Evolutionary conservation across 2,329 filamentous ascomycete species (phyloP).

Genomic region (Cladosporium sp.): DNA sequence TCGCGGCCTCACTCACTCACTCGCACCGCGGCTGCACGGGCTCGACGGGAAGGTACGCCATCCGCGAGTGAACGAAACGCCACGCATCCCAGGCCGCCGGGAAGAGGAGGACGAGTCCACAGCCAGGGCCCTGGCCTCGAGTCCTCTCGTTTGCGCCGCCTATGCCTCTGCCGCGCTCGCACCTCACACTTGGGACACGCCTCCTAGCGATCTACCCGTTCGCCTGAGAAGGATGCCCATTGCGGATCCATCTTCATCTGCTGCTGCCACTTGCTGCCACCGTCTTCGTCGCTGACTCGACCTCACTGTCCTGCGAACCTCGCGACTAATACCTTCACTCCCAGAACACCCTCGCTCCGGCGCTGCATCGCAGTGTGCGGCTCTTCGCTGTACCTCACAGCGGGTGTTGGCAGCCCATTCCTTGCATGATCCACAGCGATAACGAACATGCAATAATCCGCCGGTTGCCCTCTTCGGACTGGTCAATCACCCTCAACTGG

Average conservation of each 20-base stretch:
- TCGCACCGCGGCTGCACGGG: background rate
- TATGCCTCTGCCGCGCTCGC: conserved; percentile 5
- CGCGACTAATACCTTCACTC: background rate
- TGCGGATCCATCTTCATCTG: conserved; percentile 9
- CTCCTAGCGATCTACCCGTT: conserved; percentile 8
- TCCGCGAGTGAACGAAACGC: conserved; percentile 1
- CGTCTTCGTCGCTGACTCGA: background rate
- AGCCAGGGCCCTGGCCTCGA: conserved; percentile 1
- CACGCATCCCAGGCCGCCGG: conserved; percentile 11
- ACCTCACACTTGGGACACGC: background rate
- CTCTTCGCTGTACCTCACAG: conserved; percentile 4
- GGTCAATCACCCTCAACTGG: conserved; percentile 11
- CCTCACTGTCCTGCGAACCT: background rate
- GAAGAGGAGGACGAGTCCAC: no score
- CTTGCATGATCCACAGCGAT: conserved; percentile 12
- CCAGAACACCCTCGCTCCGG: background rate
- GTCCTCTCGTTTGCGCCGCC: conserved; percentile 11
- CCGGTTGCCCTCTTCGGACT: conserved; percentile 7
- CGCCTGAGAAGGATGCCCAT: background rate
- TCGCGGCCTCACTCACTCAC: background rate
- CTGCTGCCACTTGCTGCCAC: no score
- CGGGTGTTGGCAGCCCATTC: conserved; percentile 10
- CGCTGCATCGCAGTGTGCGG: conserved; percentile 4
- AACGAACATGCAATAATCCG: conserved; percentile 12
- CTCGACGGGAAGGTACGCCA: background rate